Base-by-base conservation (phyloP, 768 basidiomycete species). In the Strobilomyces confusus region DNA sequence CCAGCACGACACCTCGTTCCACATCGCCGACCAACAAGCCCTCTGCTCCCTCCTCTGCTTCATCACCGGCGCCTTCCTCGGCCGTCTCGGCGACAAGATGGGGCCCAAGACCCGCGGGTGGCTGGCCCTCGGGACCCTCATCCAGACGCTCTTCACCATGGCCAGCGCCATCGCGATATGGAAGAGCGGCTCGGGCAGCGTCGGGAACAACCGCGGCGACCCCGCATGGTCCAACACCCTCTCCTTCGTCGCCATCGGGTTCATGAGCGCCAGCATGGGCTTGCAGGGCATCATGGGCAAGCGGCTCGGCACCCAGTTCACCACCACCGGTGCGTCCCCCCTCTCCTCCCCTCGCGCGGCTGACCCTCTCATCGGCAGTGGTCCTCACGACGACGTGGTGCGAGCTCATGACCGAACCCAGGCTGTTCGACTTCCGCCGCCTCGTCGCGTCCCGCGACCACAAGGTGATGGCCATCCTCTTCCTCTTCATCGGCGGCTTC, bases 21-120 rank as follows among this genome's bases (percentile, higher is more conserved):
- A 90, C 68, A 79, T 79, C 51, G 78, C 90, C 3, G 93, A 97
- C 62, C 84, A 83, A 66, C 91, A 92, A 67, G 92, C 92, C 15
- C 74, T 95, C 49, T 82, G 80, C 33, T 91, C 89, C n/a, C 70
- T 94, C 12, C 62, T 89, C 52, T 69, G 81, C n/a, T 94, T 94
- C 78, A 77, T 88, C 58, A 52, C 75, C 11, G 92, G 92, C 8
- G 81, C 90, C n/a, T 83, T 80, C 67, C 45, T 91, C 49, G 92
- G 92, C 0, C 84, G 91, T 22, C 65, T 89, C n/a, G 91, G 92
- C n/a, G 90, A 95, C 71, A 76, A 76, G 52, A 77, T 93, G 23
- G 92, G 92, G 0, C 62, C 81, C 12, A 81, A 83, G 60, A 84
- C 82, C 40, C 84, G 92, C 20, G 66, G 75, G 19, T 95, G 92